Base-by-base conservation (phyloP, 805 yeast species). In the Ogataea zsoltii region DNA sequence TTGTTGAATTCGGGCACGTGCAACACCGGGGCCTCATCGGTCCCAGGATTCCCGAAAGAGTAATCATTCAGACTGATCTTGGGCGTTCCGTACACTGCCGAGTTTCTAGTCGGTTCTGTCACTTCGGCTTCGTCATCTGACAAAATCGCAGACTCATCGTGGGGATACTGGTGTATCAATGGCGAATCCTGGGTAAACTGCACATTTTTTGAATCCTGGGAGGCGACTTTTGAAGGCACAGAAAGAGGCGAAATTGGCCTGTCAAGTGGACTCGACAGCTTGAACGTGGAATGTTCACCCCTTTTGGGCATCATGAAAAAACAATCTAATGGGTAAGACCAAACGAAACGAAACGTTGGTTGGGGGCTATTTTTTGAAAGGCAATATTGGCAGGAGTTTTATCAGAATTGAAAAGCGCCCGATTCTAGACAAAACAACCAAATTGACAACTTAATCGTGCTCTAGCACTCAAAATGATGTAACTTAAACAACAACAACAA, bases 1-100 rank as follows among this genome's bases (percentile, higher is more conserved):
- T 79, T 82, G 58, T 84, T 81, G 65, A 85, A 85, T 45, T 70
- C 80, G 0, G 87, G 85, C 35, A 75, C 61, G 2, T 30, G 25
- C 16, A 38, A 15, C 7, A 26, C 25, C 7, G 25, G n/a, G 10
- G 23, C 14, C 32, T 35, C 38, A 3, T 36, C 38, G 17, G 28
- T n/a, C 12, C 14, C 31, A 28, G 33, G 16, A 14, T 30, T 19
- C 12, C 10, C 14, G 11, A 50, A 30, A n/a, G 45, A 31, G 33
- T 50, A 53, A 14, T 43, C 50, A 11, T 42, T 45, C 15, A 52
- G 44, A 17, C 38, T 39, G 32, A 14, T 12, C 21, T 30, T 37
- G 13, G 43, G 26, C 28, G 18, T 13, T 10, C 35, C 16, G 14
- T 31, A n/a, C n/a, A 25, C 14, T 15, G 40, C 16, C 21, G 45